These are phyloP conservation scores for Diplosphaera chodatii DNA, from an alignment of 139 green algal species.

Conservation along the genomic window DNA sequence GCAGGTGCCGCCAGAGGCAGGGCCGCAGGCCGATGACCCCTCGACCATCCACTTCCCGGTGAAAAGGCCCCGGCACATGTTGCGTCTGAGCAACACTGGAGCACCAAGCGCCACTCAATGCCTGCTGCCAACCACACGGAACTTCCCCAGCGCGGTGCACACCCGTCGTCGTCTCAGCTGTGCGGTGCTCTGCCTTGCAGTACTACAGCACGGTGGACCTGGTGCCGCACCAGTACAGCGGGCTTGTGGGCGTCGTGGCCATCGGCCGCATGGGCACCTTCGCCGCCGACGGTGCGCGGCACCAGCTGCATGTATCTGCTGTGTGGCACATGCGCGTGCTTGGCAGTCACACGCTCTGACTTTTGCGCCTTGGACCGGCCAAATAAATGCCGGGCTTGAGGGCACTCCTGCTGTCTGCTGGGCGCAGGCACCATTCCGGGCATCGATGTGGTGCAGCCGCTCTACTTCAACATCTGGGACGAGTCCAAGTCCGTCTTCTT, in stretches of 20 bases:
- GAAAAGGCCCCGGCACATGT: no score
- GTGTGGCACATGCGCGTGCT: no score
- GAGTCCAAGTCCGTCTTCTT: not conserved
- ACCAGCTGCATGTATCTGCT: no score
- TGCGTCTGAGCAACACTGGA: no score
- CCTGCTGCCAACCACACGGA: no score
- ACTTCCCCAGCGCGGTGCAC: no score
- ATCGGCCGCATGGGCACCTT: slow-evolving; percentile 13
- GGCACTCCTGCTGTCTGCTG: not conserved
- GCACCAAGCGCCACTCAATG: no score
- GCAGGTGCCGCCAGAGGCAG: not conserved
- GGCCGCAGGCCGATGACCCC: slow-evolving; percentile 19
- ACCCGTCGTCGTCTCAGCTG: no score
- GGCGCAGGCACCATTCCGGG: not conserved
- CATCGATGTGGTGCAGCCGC: slow-evolving; percentile 1
- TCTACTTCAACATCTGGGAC: slow-evolving; percentile 1
- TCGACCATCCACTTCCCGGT: slow-evolving; percentile 27
- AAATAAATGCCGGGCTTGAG: no score
- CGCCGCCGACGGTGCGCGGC: not conserved
- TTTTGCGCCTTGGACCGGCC: no score
- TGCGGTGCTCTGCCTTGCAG: no score
- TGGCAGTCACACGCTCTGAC: no score
- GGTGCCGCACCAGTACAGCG: slow-evolving; percentile 34
- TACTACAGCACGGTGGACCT: slow-evolving; percentile 43
- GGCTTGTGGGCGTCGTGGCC: slow-evolving; percentile 35